Evolutionary conservation across 75 land plant species (phyloP).

Genomic region (Selaginella moellendorffii): DNA sequence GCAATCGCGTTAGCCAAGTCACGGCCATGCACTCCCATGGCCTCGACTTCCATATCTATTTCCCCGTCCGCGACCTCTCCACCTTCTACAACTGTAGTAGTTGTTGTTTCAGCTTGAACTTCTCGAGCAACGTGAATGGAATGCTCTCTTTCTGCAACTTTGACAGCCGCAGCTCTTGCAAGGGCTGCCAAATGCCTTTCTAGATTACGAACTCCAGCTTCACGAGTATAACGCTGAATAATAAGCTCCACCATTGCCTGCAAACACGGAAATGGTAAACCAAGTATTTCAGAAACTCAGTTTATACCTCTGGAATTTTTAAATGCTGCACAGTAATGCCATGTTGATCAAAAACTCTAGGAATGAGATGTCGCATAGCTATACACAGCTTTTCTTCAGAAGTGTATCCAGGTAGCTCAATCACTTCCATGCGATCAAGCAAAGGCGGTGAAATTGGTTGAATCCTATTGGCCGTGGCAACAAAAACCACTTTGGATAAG

Average conservation of each 20-base stretch:
- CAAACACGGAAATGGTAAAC: neutral
- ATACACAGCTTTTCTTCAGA: slow-evolving; percentile 82
- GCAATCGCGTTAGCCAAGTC: slow-evolving; percentile 47
- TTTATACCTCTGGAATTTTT: slow-evolving; percentile 79
- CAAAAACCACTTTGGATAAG: slow-evolving; percentile 88
- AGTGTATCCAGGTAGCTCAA: slow-evolving; percentile 92
- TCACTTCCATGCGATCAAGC: slow-evolving; percentile 95
- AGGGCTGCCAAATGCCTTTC: slow-evolving; percentile 89
- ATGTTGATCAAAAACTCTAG: slow-evolving; percentile 89
- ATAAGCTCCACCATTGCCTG: slow-evolving; percentile 82
- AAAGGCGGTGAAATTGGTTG: slow-evolving; percentile 86
- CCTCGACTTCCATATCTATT: slow-evolving; percentile 84
- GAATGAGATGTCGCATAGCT: slow-evolving; percentile 84
- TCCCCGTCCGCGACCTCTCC: slow-evolving; percentile 73
- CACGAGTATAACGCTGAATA: slow-evolving; percentile 78
- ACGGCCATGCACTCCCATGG: slow-evolving; percentile 47
- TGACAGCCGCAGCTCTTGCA: slow-evolving; percentile 95
- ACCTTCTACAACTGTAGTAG: slow-evolving; percentile 16
- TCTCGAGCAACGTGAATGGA: slow-evolving; percentile 23
- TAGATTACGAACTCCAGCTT: slow-evolving; percentile 91
- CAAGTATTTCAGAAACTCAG: neutral
- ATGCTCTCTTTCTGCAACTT: slow-evolving; percentile 62
- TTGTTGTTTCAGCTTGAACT: slow-evolving; percentile 33
- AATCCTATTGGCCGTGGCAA: slow-evolving; percentile 78
- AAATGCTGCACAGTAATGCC: slow-evolving; percentile 61